Percentiles rank a stretch among this genome's conserved stretches.
Evolutionary conservation across 805 yeast genomes (phyloP).

Genomic region (Kazachstania kunashirensis): DNA sequence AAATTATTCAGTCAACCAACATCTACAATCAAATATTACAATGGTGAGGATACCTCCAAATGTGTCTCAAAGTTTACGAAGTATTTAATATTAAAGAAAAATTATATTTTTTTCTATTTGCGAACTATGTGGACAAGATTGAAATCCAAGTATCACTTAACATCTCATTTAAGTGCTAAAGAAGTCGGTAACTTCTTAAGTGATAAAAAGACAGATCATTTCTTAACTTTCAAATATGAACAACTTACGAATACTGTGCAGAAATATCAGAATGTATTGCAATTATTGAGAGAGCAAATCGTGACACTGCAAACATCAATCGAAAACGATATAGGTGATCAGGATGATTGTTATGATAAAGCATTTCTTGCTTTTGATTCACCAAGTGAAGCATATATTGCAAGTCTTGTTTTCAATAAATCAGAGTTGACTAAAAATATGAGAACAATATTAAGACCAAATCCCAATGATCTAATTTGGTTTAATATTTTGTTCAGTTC

Average conservation of each 20-base stretch:
- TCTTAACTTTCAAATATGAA: too few species aligned
- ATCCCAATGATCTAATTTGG: constrained; percentile 70
- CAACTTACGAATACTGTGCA: too few species aligned
- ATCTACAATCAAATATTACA: background rate
- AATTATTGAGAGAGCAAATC: too few species aligned
- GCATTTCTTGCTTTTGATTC: constrained; percentile 56
- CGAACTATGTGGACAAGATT: background rate
- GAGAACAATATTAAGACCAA: constrained; percentile 38
- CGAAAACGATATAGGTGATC: background rate
- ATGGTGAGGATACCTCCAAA: background rate
- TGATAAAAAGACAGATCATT: too few species aligned
- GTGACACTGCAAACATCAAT: too few species aligned
- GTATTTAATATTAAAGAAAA: background rate
- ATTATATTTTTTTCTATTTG: background rate
- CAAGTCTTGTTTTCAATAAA: constrained; percentile 45
- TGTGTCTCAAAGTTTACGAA: background rate
- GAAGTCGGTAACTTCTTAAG: background rate
- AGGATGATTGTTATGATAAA: constrained; percentile 22
- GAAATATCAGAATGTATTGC: too few species aligned
- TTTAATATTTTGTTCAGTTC: too few species aligned
- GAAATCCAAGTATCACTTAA: background rate
- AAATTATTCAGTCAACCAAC: too few species aligned
- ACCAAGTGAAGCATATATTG: constrained; percentile 49
- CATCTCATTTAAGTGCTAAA: background rate
- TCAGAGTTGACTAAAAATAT: constrained; percentile 27